Percentiles rank a stretch among this genome's conserved stretches.
phyloP scores from a whole-genome alignment of 306 rosid genomes.

The Cucurbita maxima region DNA sequence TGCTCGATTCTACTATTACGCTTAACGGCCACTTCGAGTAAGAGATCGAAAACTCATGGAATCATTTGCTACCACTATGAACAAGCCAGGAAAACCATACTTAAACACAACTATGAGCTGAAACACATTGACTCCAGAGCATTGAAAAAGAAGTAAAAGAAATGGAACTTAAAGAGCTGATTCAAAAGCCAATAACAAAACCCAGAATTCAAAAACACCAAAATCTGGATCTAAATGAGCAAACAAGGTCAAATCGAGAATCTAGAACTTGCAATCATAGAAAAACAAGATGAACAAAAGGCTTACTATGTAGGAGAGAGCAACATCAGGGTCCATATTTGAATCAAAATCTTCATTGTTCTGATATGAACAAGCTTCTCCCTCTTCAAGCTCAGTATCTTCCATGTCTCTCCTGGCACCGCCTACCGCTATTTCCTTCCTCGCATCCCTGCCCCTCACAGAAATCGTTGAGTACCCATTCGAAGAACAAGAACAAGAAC shows the following conservation, averaged over 20 bases:
- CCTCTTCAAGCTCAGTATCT: conserved; percentile 94
- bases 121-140: conserved; percentile 9
- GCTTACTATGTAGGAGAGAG: conserved; percentile 84
- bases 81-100: neutral
- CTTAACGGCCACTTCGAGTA: neutral
- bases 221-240: conserved; percentile 29
- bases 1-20: neutral
- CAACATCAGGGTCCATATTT: conserved; percentile 69
- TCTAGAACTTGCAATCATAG: neutral
- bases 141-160: neutral
- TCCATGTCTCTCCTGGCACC: conserved; percentile 52
- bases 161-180: neutral
- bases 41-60: neutral
- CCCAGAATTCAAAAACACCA: conserved; percentile 1
- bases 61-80: neutral
- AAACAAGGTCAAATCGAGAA: conserved; percentile 16
- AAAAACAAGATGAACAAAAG: neutral
- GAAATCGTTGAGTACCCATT: conserved; percentile 41
- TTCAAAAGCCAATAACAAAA: conserved; percentile 5
- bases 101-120: neutral
- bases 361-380: conserved; percentile 75
- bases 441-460: conserved; percentile 65
- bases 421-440: conserved; percentile 52
- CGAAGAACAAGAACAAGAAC: neutral
- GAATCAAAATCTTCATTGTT: conserved; percentile 53